phyloP scores from a whole-genome alignment of 2,329 filamentous ascomycete genomes.

The Alternaria gansuensis region DNA sequence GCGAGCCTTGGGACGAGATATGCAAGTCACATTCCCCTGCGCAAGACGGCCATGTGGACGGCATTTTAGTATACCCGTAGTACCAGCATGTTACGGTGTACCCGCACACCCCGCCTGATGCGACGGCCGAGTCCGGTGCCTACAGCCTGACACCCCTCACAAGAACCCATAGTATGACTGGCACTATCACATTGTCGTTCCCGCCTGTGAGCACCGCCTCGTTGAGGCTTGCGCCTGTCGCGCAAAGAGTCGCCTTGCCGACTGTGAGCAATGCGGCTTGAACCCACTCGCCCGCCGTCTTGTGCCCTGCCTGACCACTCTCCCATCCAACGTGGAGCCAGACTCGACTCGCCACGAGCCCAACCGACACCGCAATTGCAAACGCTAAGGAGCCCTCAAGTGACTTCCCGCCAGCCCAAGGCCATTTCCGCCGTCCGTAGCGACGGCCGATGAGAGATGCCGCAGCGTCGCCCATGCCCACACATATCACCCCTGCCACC shows the following conservation, averaged over 20 bases:
- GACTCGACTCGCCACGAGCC: constrained; percentile 72
- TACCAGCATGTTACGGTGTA: constrained; percentile 2
- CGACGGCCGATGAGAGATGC: constrained; percentile 88
- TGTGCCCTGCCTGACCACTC: constrained; percentile 26
- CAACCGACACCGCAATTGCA: constrained; percentile 77
- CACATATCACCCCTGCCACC: constrained; percentile 91
- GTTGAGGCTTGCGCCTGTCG: constrained; percentile 81
- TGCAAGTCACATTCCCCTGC: constrained; percentile 8
- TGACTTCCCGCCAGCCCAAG: constrained; percentile 96
- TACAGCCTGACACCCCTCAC: constrained; percentile 74
- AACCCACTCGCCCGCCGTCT: constrained; percentile 56
- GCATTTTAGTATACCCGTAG: constrained; percentile 1
- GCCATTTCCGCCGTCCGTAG: constrained; percentile 88
- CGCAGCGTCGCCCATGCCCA: constrained; percentile 93
- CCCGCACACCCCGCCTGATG: constrained; percentile 21
- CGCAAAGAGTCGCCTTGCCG: constrained; percentile 74
- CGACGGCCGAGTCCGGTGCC: constrained; percentile 7
- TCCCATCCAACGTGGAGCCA: constrained; percentile 83
- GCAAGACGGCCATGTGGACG: constrained; percentile 5
- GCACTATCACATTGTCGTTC: constrained; percentile 98
- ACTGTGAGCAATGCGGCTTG: constrained; percentile 44
- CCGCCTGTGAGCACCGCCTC: constrained; percentile 95
- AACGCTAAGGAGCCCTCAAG: constrained; percentile 88
- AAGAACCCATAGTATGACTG: constrained; percentile 89
- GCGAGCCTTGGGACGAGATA: background rate